A percentile compares a stretch with the other conserved stretches of the same genome.
These are phyloP conservation scores for Penicillium cinerascens DNA, from an alignment of 495 filamentous ascomycete genomes.

Conservation along the genomic window DNA sequence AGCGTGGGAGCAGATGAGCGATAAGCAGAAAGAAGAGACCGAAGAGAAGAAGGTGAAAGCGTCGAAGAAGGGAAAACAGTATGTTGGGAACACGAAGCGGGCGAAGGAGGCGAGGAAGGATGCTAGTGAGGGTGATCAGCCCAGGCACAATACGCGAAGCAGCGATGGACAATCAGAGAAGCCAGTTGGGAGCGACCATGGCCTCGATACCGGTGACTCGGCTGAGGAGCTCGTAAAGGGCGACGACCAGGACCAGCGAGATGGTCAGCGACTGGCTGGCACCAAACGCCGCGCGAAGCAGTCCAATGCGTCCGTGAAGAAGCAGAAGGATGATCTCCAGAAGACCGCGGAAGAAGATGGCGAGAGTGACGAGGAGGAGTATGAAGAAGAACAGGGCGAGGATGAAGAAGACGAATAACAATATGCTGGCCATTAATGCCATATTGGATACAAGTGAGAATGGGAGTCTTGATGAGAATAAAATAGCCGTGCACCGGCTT, in stretches of 20 bases:
- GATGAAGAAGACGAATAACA: not conserved
- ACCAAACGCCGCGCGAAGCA: conserved; percentile 10
- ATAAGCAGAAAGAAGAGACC: conserved; percentile 42
- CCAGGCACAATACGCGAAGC: not conserved
- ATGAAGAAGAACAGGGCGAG: not conserved
- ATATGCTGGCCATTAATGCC: not conserved
- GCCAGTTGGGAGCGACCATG: not conserved
- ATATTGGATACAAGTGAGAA: not conserved
- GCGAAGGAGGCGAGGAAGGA: conserved; percentile 36
- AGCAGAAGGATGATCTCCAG: not conserved
- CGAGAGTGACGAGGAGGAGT: not conserved
- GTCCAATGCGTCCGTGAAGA: conserved; percentile 5
- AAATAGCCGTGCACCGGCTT: not conserved
- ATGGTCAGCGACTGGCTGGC: not conserved
- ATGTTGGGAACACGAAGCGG: conserved; percentile 39
- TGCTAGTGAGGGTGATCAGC: conserved; percentile 10
- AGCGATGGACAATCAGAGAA: not conserved
- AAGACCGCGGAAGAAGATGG: not conserved
- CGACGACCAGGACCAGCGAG: not conserved
- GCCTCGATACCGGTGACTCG: not conserved
- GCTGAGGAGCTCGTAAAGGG: not conserved
- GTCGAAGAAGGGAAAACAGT: conserved; percentile 43
- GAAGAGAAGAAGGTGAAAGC: conserved; percentile 42
- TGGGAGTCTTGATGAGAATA: not conserved
- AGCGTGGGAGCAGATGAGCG: conserved; percentile 47